Evolutionary conservation across 768 basidiomycete genomes (phyloP), one percentile per base, ranked within the genome.

Genomic region (Boletus speciosus): DNA sequence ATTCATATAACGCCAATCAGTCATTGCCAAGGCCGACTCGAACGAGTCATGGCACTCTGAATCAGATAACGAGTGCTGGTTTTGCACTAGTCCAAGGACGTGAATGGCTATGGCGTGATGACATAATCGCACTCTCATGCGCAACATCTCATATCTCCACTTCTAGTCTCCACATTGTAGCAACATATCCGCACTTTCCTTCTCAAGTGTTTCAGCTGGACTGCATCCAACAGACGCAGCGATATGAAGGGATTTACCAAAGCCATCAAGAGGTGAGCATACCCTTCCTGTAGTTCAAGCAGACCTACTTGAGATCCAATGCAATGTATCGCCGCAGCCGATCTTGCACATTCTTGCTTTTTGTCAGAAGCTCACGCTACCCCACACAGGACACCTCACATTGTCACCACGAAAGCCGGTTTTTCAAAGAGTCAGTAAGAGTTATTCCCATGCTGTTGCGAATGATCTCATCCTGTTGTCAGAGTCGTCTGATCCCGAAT

Each of bases 401-500:
- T 91, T 66, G 76, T 99, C 68, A 91, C 88, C 54, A 81, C 81
- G 64, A 90, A 85, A 76, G 86, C 89, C 63, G 97, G 97, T 31
- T 87, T 93, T 83, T 72, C 93, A 35, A 96, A 96, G 81, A 95
- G 96, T 96, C 67, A 76, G 83, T 70, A 3, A 40, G 16, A 52
- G 19, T 44, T 59, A 15, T n/a, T 14, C 31, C 41, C 19, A 15
- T 19, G 11, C 41, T 35, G 23, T 38, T 21, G 43, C 39, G 34
- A 40, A 21, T 51, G 45, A 54, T 52, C 38, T 55, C 49, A 50
- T 32, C 10, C 43, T 31, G 53, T 31, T 53, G 25, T 23, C 62
- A 84, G 92, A 88, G 72, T 92, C 92, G 5, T 77, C 71, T 62
- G 94, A 95, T 75, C 82, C 89, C 19, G 93, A 95, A 67, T 96